phyloP scores from a whole-genome alignment of 1,284 basidiomycete genomes.

The Cryptococcus sp. region DNA sequence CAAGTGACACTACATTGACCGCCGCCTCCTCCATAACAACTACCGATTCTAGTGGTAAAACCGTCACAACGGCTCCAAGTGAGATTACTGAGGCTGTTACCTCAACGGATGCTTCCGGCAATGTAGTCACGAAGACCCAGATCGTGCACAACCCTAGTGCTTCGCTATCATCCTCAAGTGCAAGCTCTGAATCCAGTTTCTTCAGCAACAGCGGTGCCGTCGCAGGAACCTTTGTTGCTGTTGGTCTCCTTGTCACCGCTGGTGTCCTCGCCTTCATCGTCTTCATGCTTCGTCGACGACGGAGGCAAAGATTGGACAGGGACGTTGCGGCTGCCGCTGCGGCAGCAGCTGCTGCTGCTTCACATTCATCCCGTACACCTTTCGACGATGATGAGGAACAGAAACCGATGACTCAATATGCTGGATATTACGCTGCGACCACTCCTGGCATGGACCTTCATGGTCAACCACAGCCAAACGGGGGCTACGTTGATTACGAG shows the following conservation, averaged over 20 bases:
- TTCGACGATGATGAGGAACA: constrained; percentile 52
- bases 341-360: constrained; percentile 48
- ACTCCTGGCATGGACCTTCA: constrained; percentile 31
- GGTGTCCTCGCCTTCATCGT: constrained; percentile 48
- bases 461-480: constrained; percentile 32
- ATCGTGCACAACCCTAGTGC: constrained; percentile 39
- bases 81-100: constrained; percentile 28
- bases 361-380: constrained; percentile 37
- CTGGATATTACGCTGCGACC: constrained; percentile 45
- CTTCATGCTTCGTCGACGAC: constrained; percentile 48
- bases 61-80: constrained; percentile 22
- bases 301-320: constrained; percentile 52
- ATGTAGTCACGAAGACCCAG: constrained; percentile 45
- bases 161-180: constrained; percentile 18
- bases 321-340: constrained; percentile 54
- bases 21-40: constrained; percentile 14
- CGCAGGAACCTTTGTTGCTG: constrained; percentile 53
- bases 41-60: constrained; percentile 14
- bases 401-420: constrained; percentile 50
- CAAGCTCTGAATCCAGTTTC: constrained; percentile 36
- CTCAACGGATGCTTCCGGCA: constrained; percentile 23
- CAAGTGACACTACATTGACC: constrained; percentile 4
- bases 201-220: constrained; percentile 54
- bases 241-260: constrained; percentile 49
- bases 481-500: constrained; percentile 43